These are phyloP conservation scores for Phytophthora pseudosyringae DNA, from an alignment of 352 stramenopile species.

Conservation along the genomic window DNA sequence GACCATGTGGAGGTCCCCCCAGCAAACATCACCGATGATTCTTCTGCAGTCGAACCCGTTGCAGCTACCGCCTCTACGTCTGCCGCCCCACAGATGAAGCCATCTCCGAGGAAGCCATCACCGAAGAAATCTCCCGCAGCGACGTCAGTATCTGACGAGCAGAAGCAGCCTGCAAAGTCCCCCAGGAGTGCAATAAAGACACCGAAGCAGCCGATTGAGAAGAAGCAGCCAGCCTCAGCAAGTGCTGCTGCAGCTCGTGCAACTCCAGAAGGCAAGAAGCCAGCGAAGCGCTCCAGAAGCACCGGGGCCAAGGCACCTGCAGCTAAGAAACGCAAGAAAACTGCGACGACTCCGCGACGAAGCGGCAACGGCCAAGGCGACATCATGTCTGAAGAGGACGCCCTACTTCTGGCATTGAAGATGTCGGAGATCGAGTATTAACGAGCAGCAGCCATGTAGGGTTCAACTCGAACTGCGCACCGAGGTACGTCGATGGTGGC, in stretches of 20 bases:
- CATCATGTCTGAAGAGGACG: conserved; percentile 42
- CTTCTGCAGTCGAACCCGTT: background rate
- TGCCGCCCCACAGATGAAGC: background rate
- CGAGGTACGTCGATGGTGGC: too few relatives aligned
- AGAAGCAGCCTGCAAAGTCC: background rate
- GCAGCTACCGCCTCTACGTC: background rate
- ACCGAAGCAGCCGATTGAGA: conserved; percentile 4
- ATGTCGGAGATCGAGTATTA: conserved; percentile 57
- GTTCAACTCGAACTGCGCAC: too few relatives aligned
- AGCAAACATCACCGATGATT: conserved; percentile 6
- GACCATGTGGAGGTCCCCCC: conserved; percentile 5
- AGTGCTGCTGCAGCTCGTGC: conserved; percentile 8
- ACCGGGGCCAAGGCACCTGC: conserved; percentile 12
- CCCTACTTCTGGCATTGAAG: conserved; percentile 43
- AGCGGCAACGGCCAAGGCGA: conserved; percentile 20
- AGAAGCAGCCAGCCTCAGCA: conserved; percentile 6
- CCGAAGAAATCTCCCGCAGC: background rate
- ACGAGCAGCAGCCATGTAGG: background rate
- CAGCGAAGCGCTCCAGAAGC: conserved; percentile 24
- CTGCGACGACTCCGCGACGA: conserved; percentile 12
- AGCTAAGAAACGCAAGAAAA: conserved; percentile 33
- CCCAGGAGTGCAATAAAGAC: background rate
- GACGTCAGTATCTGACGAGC: background rate
- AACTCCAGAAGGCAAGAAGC: conserved; percentile 19
- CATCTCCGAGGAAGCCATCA: conserved; percentile 1